These are phyloP conservation scores for Acanthamoeba sp. DNA, from an alignment of 208 protist species.

Conservation along the genomic window DNA sequence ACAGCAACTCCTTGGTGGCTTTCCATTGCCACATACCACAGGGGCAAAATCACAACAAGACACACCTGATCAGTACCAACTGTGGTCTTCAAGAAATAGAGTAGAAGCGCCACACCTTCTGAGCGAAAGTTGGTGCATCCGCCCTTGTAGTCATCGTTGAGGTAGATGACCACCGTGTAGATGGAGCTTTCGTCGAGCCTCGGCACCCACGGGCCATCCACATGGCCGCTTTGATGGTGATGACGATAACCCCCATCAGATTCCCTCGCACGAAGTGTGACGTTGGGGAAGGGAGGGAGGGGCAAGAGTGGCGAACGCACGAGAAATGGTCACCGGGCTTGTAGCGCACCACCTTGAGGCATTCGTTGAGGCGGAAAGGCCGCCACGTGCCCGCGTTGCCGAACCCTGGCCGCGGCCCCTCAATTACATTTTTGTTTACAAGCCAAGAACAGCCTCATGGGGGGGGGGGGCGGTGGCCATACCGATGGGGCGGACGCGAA, in stretches of 20 bases:
- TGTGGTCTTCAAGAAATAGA: too few species aligned
- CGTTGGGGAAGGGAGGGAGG: too few species aligned
- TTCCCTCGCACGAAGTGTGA: too few species aligned
- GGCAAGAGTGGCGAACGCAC: not conserved
- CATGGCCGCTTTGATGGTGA: not conserved
- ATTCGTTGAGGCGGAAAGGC: not conserved
- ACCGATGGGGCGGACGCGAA: slow-evolving; percentile 2
- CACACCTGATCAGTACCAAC: too few species aligned
- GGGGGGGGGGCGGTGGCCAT: not conserved
- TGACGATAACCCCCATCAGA: not conserved
- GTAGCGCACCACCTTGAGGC: slow-evolving; percentile 26
- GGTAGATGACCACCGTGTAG: slow-evolving; percentile 45
- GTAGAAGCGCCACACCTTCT: not conserved
- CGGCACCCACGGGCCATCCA: slow-evolving; percentile 46
- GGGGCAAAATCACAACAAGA: not conserved
- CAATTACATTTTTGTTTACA: too few species aligned
- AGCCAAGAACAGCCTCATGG: too few species aligned
- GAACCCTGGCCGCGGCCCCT: too few species aligned
- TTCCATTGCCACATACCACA: not conserved
- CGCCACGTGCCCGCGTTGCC: slow-evolving; percentile 24
- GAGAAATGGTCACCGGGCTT: slow-evolving; percentile 4
- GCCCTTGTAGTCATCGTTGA: not conserved
- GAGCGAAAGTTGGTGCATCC: not conserved
- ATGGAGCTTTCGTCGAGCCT: slow-evolving; percentile 6
- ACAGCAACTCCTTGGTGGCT: not conserved